Conservation (phyloP, 2,329 filamentous ascomycete species). For the Colletotrichum abscissum region DNA sequence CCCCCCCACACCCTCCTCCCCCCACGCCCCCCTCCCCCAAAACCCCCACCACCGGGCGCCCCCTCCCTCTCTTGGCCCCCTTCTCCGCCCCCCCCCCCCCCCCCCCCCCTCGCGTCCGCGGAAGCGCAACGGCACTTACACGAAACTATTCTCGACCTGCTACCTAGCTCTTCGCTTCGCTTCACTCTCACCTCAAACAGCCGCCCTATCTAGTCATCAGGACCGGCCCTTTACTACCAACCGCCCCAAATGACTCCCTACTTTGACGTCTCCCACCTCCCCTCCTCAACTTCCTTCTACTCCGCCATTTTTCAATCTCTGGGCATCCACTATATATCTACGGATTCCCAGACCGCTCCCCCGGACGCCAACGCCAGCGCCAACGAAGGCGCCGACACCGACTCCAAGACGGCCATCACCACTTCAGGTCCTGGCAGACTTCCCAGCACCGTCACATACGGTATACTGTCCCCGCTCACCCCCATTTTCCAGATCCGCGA, state of each 20-base stretch:
- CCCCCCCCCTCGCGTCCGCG: not conserved
- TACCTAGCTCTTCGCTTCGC: not conserved
- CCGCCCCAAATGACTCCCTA: slow-evolving; percentile 55
- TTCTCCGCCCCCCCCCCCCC: no score
- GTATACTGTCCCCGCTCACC: slow-evolving; percentile 46
- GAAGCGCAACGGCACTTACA: not conserved
- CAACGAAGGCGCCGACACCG: not conserved
- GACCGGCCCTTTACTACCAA: not conserved
- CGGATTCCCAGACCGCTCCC: slow-evolving; percentile 38
- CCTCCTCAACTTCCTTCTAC: slow-evolving; percentile 86
- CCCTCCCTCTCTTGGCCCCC: no score
- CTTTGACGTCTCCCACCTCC: slow-evolving; percentile 78
- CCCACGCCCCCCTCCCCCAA: no score
- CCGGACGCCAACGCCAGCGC: slow-evolving; percentile 14
- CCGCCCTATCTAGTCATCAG: not conserved
- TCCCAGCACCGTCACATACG: slow-evolving; percentile 54
- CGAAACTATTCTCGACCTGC: not conserved
- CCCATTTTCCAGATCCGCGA: slow-evolving; percentile 60
- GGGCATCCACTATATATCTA: slow-evolving; percentile 75
- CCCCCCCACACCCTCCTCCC: no score
- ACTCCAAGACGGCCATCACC: slow-evolving; percentile 13
- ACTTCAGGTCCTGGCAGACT: not conserved
- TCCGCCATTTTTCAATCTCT: slow-evolving; percentile 82
- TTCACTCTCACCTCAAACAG: not conserved
- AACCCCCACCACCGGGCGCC: no score